phyloP scores from a whole-genome alignment of 208 protist species.

The Zelonia costaricensis region DNA sequence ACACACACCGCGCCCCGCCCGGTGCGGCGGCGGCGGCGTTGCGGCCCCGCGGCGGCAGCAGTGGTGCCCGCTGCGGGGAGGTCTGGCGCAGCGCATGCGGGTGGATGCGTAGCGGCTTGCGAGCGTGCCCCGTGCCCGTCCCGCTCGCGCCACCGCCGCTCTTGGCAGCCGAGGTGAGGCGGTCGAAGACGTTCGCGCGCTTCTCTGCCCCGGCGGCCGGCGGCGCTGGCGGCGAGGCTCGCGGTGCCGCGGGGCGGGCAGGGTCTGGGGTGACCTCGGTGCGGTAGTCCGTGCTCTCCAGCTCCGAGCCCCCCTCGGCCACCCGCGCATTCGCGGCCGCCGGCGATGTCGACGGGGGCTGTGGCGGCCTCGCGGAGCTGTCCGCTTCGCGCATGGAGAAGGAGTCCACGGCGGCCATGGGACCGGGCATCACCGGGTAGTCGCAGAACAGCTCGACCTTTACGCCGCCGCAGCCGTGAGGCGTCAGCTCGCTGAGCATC shows the following conservation, averaged over 20 bases:
- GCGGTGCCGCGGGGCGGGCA: background rate
- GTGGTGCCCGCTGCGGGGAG: background rate
- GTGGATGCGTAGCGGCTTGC: constrained; percentile 4
- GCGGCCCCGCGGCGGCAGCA: background rate
- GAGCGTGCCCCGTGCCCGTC: background rate
- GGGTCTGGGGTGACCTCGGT: background rate
- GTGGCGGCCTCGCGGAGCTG: background rate
- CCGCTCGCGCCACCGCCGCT: background rate
- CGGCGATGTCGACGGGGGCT: constrained; percentile 1
- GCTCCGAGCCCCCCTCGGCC: constrained; percentile 8
- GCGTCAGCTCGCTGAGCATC: constrained; percentile 54
- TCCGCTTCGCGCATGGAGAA: too few relatives aligned
- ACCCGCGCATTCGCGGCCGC: background rate
- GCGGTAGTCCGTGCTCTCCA: background rate
- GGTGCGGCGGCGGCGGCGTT: background rate
- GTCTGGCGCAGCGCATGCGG: background rate
- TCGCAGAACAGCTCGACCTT: constrained; percentile 76
- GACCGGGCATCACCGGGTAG: constrained; percentile 47
- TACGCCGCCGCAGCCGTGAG: constrained; percentile 10
- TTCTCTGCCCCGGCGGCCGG: constrained; percentile 10
- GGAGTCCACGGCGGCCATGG: too few relatives aligned
- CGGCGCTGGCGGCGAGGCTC: background rate
- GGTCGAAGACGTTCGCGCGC: constrained; percentile 25
- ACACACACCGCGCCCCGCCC: background rate
- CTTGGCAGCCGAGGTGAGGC: constrained; percentile 11